phyloP scores from a whole-genome alignment of 2,329 filamentous ascomycete genomes.

The Rhinocladiella similis region DNA sequence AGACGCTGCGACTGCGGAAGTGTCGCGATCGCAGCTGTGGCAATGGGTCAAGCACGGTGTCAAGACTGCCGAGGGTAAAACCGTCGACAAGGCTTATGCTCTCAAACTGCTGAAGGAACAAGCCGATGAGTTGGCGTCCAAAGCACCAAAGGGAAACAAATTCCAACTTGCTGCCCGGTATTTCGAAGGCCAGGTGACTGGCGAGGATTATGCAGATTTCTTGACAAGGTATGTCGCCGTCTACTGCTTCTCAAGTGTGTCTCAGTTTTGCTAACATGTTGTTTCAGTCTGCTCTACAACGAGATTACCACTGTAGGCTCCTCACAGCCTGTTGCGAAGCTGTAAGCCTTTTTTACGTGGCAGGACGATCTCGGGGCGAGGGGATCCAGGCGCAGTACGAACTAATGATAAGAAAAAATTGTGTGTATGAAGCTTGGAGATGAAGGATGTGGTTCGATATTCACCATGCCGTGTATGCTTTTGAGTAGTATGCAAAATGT shows the following conservation, averaged over 20 bases:
- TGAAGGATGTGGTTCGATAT: background rate
- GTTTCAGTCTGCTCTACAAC: conserved; percentile 74
- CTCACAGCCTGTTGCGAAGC: conserved; percentile 56
- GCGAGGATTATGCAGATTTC: conserved; percentile 97
- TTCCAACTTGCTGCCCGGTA: conserved; percentile 88
- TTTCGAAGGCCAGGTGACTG: conserved; percentile 88
- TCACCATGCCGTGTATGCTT: conserved; percentile 4
- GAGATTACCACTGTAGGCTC: conserved; percentile 77
- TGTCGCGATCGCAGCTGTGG: conserved; percentile 92
- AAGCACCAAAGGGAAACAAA: conserved; percentile 86
- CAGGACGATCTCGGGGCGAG: background rate
- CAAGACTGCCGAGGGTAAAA: conserved; percentile 82
- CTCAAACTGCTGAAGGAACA: conserved; percentile 85
- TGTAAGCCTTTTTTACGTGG: conserved; percentile 41
- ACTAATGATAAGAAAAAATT: background rate
- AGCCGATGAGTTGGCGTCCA: conserved; percentile 70
- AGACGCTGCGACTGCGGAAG: conserved; percentile 95
- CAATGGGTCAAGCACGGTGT: conserved; percentile 82
- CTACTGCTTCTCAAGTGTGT: conserved; percentile 22
- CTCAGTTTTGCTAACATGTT: conserved; percentile 19
- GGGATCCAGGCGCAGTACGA: background rate
- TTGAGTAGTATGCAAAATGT: conserved; percentile 15
- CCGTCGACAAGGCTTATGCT: conserved; percentile 88
- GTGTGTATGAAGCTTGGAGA: background rate
- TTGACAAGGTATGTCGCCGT: conserved; percentile 69